Evolutionary conservation across 192 early-diverging fungal genomes (phyloP).

Genomic region (Backusella westeae): DNA sequence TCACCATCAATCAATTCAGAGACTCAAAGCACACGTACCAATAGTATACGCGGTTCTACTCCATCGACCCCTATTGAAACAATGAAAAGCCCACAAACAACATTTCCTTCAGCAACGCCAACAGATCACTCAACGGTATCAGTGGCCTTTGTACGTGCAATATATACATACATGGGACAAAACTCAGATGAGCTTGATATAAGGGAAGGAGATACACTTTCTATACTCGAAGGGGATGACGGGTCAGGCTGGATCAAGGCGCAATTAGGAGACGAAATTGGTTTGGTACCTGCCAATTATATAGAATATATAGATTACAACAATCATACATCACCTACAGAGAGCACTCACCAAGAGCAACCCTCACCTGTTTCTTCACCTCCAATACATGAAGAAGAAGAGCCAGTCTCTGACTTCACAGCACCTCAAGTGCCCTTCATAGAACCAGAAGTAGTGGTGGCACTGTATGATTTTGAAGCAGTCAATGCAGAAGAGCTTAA

Average conservation of each 20-base stretch:
- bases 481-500: slow-evolving; percentile 50
- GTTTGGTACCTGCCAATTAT: slow-evolving; percentile 54
- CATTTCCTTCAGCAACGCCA: neutral
- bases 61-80: slow-evolving; percentile 20
- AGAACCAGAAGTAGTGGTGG: slow-evolving; percentile 18
- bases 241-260: slow-evolving; percentile 63
- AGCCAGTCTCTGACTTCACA: neutral
- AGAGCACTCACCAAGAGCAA: neutral
- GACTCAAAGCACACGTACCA: neutral
- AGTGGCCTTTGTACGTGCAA: slow-evolving; percentile 33
- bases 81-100: neutral
- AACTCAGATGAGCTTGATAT: slow-evolving; percentile 56
- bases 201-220: slow-evolving; percentile 51
- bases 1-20: neutral
- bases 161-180: slow-evolving; percentile 62
- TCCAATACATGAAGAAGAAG: neutral
- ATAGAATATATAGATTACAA: slow-evolving; percentile 17
- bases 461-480: slow-evolving; percentile 53
- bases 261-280: slow-evolving; percentile 8
- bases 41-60: neutral
- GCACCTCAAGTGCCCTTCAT: neutral
- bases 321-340: too few relatives aligned
- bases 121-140: slow-evolving; percentile 1
- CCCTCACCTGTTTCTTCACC: too few relatives aligned
- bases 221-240: slow-evolving; percentile 55